phyloP scores from a whole-genome alignment of 305 asterid genomes.

The Nicotiana rustica region DNA sequence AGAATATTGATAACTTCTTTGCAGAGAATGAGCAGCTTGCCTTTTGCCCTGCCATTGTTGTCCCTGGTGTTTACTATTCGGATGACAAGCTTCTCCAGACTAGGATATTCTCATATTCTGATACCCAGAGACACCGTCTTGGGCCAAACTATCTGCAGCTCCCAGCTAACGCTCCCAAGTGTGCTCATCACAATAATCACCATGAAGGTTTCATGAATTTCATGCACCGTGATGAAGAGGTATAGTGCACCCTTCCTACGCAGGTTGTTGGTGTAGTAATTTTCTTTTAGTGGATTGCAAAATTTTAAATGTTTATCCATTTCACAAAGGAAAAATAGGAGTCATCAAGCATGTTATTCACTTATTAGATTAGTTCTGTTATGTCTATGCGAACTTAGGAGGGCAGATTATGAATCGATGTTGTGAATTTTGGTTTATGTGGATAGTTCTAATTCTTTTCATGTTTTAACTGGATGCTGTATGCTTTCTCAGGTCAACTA shows the following conservation, averaged over 20 bases:
- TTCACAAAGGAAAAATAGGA: background rate
- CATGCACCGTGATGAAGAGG: constrained; percentile 99
- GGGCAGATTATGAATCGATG: constrained; percentile 6
- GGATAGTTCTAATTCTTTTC: background rate
- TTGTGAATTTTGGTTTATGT: background rate
- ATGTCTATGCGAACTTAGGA: background rate
- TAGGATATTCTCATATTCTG: constrained; percentile 79
- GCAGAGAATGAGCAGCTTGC: constrained; percentile 96
- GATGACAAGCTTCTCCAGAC: constrained; percentile 89
- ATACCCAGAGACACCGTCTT: constrained; percentile 95
- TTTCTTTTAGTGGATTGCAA: background rate
- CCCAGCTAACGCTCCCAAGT: constrained; percentile 92
- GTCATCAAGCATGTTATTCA: background rate
- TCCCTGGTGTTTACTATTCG: constrained; percentile 85
- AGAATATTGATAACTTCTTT: constrained; percentile 94
- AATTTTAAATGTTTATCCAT: background rate
- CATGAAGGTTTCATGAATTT: constrained; percentile 94
- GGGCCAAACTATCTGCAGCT: constrained; percentile 96
- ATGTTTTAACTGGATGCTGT: constrained; percentile 21
- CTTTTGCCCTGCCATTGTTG: constrained; percentile 79
- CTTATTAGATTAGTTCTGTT: background rate
- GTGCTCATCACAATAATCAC: constrained; percentile 91
- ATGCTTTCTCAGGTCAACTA: constrained; percentile 49
- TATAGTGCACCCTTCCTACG: constrained; percentile 34
- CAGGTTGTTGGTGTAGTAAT: background rate